Conservation (phyloP, 371 early-diverging fungal genomes). For the Syncephalastrum contaminatum region DNA sequence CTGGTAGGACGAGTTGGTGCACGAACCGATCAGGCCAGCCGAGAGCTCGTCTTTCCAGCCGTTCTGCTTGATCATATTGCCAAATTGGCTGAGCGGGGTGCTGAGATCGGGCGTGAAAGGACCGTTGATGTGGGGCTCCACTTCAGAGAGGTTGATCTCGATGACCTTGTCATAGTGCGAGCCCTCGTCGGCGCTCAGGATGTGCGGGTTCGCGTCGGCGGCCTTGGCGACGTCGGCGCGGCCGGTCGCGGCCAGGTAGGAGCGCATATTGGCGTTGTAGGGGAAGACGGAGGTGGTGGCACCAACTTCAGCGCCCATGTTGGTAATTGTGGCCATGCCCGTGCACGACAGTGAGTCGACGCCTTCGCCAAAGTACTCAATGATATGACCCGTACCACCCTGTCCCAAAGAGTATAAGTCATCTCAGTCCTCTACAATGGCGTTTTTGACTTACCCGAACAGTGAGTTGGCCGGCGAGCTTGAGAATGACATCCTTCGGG, state of each 20-base stretch:
- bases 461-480: constrained; percentile 85
- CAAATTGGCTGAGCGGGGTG: constrained; percentile 86
- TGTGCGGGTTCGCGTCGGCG: constrained; percentile 58
- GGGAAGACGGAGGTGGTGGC: constrained; percentile 95
- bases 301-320: constrained; percentile 96
- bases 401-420: constrained; percentile 16
- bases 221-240: constrained; percentile 71
- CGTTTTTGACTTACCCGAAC: constrained; percentile 69
- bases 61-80: constrained; percentile 71
- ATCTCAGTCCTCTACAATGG: background rate
- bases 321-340: constrained; percentile 95
- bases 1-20: constrained; percentile 96
- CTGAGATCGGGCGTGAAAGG: constrained; percentile 96
- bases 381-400: constrained; percentile 90
- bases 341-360: constrained; percentile 86
- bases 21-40: constrained; percentile 91
- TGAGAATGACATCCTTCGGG: constrained; percentile 89
- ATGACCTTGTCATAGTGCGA: constrained; percentile 84
- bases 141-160: constrained; percentile 83
- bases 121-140: constrained; percentile 96
- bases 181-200: constrained; percentile 54
- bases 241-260: constrained; percentile 78
- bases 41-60: constrained; percentile 87
- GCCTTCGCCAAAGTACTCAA: constrained; percentile 93
- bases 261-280: constrained; percentile 73